A percentile compares a stretch with the other conserved stretches of the same genome.
These are phyloP conservation scores for Acidiella bohemica DNA, from an alignment of 495 filamentous ascomycete genomes.

Conservation along the genomic window DNA sequence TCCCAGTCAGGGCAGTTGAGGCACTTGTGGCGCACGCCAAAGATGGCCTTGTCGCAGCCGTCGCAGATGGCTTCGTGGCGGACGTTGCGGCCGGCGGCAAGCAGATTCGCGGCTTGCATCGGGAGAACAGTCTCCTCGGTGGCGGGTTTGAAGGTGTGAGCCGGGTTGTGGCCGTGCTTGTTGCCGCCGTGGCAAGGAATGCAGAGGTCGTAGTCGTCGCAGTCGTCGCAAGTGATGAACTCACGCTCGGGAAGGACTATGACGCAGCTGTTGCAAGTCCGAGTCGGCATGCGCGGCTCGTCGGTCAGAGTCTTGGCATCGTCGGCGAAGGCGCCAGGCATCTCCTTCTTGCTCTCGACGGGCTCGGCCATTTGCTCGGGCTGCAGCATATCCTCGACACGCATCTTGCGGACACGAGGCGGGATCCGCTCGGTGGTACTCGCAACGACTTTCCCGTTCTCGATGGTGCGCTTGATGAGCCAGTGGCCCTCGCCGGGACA, in stretches of 20 bases:
- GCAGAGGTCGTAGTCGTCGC: slow-evolving; percentile 89
- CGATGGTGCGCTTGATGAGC: slow-evolving; percentile 81
- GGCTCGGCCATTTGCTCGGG: slow-evolving; percentile 22
- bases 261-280: slow-evolving; percentile 89
- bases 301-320: slow-evolving; percentile 27
- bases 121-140: slow-evolving; percentile 44
- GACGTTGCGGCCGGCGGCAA: slow-evolving; percentile 67
- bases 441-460: slow-evolving; percentile 62
- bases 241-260: slow-evolving; percentile 58
- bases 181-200: slow-evolving; percentile 58
- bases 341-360: slow-evolving; percentile 24
- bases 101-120: slow-evolving; percentile 43
- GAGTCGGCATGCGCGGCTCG: slow-evolving; percentile 35
- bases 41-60: slow-evolving; percentile 80
- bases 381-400: slow-evolving; percentile 10
- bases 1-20: slow-evolving; percentile 96
- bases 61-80: slow-evolving; percentile 85
- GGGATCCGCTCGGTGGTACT: slow-evolving; percentile 70
- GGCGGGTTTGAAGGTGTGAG: slow-evolving; percentile 61
- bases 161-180: slow-evolving; percentile 87
- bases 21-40: slow-evolving; percentile 92
- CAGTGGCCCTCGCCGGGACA: slow-evolving; percentile 73
- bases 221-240: slow-evolving; percentile 73
- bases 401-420: slow-evolving; percentile 37
- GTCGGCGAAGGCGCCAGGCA: slow-evolving; percentile 32